Evolutionary conservation across 2,329 filamentous ascomycete genomes (phyloP), one percentile per base, ranked within the genome.

Genomic region (Ceratocystis cubensis): DNA sequence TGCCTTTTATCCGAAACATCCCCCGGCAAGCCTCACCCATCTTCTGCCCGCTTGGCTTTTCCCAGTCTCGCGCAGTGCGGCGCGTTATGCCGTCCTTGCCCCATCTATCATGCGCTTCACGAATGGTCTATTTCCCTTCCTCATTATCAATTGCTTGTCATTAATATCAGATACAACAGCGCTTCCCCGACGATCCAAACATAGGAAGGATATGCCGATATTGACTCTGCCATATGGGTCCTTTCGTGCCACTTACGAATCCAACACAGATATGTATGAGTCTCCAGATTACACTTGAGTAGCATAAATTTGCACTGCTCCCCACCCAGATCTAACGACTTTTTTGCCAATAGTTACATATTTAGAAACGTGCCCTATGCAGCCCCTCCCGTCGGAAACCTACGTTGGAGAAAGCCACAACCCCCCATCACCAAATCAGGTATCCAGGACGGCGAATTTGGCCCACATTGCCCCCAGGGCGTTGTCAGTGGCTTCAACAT

Each of bases 301-400:
- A 41, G 13, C 37, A 41, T 3, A 15, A 15, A 13, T 13, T 3
- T 41, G 10, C 10, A 41, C 13, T 15, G 37, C 4, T 41, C 10
- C 20, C 1, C 1, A 5, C 17, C 20, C 48, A 28, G 3, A 37
- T 8, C 64, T 68, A 65, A 68, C 37, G 17, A 4, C 22, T 6
- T 13, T 41, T 0, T 15, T 41, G 37, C 37, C 37, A 41, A 1
- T 20, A 70, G 69, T 30, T 68, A 70, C 33, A 69, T 65, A 45
- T 79, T 78, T 70, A 74, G 74, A 65, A 78, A 78, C 67, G 76
- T 79, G 64, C 75, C 76, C 0, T 79, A 76, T 69, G 78, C 76
- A 1, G 77, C 77, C 8, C 76, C 77, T 10, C 77, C 78, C 0
- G 70, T 74, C 3, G 77, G 76, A 13, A 70, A 74, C 10, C 71